These are phyloP conservation scores for Abrus precatorius DNA, from an alignment of 306 rosid genomes.

Conservation along the genomic window DNA sequence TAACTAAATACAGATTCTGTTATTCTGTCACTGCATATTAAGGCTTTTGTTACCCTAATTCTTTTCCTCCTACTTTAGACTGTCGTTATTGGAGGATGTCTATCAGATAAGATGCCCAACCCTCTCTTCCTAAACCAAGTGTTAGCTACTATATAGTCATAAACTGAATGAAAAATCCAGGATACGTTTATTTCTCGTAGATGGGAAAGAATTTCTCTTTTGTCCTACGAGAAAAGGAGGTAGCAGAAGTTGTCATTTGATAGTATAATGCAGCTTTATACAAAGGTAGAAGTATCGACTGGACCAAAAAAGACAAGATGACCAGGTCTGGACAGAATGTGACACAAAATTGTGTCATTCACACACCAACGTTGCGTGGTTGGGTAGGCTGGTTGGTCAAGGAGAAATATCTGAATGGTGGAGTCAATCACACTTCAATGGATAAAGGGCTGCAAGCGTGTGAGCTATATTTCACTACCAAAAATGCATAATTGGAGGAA, in stretches of 20 bases:
- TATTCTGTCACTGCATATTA: too few relatives aligned
- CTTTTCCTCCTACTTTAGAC: too few relatives aligned
- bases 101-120: neutral
- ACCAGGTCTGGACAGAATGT: constrained; percentile 16
- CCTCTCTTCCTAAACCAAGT: neutral
- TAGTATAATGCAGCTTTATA: constrained; percentile 12
- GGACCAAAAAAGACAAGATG: neutral
- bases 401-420: constrained; percentile 29
- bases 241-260: neutral
- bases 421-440: constrained; percentile 8
- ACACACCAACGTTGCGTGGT: constrained; percentile 24
- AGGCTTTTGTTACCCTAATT: too few relatives aligned
- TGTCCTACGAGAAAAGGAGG: neutral
- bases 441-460: neutral
- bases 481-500: neutral
- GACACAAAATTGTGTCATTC: constrained; percentile 25
- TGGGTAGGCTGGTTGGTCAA: neutral
- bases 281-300: constrained; percentile 29
- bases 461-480: neutral
- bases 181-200: neutral
- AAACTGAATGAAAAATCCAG: neutral
- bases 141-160: neutral
- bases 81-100: too few relatives aligned
- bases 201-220: neutral
- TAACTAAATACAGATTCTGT: too few relatives aligned